A percentile compares a stretch with the other conserved stretches of the same genome.
phyloP scores from a whole-genome alignment of 2,329 filamentous ascomycete genomes.

The Ampelomyces quisqualis region DNA sequence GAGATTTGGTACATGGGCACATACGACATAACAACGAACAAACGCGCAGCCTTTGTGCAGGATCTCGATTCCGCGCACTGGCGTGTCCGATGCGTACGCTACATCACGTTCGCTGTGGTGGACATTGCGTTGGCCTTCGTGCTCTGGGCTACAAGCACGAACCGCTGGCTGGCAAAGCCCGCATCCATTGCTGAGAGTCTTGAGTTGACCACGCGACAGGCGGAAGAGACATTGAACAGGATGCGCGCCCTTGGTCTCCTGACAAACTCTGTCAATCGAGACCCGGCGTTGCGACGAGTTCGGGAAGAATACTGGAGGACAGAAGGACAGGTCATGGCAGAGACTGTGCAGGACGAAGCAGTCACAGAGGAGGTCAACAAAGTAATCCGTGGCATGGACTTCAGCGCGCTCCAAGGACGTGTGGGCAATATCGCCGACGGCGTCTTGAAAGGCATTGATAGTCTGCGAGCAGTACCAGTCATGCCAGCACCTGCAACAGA shows the following conservation, averaged over 20 bases:
- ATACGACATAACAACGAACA: constrained; percentile 67
- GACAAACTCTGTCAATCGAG: constrained; percentile 75
- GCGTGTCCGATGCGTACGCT: constrained; percentile 64
- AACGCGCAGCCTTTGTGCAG: constrained; percentile 57
- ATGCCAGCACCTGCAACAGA: constrained; percentile 4
- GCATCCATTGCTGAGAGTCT: constrained; percentile 66
- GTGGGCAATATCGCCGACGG: constrained; percentile 55
- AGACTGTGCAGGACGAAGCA: constrained; percentile 76
- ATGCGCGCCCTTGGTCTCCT: constrained; percentile 72
- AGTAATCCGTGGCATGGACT: constrained; percentile 65
- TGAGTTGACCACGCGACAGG: constrained; percentile 56
- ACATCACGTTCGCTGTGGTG: constrained; percentile 62
- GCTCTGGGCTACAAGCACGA: constrained; percentile 76
- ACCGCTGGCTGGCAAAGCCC: constrained; percentile 70
- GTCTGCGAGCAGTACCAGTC: constrained; percentile 14
- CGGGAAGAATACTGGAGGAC: constrained; percentile 76
- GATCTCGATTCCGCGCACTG: constrained; percentile 74
- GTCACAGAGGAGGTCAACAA: constrained; percentile 71
- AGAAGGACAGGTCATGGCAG: constrained; percentile 70
- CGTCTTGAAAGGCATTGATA: constrained; percentile 37
- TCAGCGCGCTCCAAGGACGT: constrained; percentile 61
- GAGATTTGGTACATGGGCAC: constrained; percentile 67
- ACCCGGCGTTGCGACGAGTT: constrained; percentile 66
- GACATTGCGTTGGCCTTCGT: constrained; percentile 64
- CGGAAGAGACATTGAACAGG: constrained; percentile 65